phyloP scores from a whole-genome alignment of 2,329 filamentous ascomycete genomes.

The Chalaropsis thielavioides region DNA sequence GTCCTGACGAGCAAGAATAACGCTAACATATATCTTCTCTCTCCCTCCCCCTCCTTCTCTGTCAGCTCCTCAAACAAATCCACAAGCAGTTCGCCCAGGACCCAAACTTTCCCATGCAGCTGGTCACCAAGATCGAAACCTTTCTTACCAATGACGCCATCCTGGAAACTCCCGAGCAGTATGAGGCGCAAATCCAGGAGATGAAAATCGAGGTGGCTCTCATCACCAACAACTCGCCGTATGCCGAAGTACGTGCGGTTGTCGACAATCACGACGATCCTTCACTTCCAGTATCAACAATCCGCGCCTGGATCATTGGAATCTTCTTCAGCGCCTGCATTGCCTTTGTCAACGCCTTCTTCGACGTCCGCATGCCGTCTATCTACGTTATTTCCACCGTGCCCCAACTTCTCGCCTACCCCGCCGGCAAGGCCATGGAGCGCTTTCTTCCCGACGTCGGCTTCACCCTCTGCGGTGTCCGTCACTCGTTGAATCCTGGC shows the following conservation, averaged over 20 bases:
- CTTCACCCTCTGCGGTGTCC: slow-evolving; percentile 27
- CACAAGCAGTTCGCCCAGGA: slow-evolving; percentile 26
- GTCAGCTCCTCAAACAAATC: slow-evolving; percentile 26
- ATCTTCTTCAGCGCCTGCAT: slow-evolving; percentile 32
- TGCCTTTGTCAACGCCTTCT: slow-evolving; percentile 39
- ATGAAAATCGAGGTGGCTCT: slow-evolving; percentile 39
- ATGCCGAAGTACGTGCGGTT: slow-evolving; percentile 40
- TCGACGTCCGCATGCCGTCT: slow-evolving; percentile 37
- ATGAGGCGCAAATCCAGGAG: slow-evolving; percentile 32
- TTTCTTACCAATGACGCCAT: slow-evolving; percentile 24
- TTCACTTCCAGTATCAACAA: slow-evolving; percentile 33
- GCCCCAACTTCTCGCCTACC: slow-evolving; percentile 39
- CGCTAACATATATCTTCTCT: background rate
- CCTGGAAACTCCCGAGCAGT: slow-evolving; percentile 28
- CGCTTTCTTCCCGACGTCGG: slow-evolving; percentile 31
- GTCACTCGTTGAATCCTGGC: slow-evolving; percentile 31
- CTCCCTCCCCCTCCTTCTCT: background rate
- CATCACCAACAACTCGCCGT: slow-evolving; percentile 40
- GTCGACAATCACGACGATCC: slow-evolving; percentile 41
- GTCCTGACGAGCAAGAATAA: background rate
- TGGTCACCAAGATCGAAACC: slow-evolving; percentile 26
- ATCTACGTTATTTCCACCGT: slow-evolving; percentile 39
- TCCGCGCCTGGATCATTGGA: slow-evolving; percentile 38
- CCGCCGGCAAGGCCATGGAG: slow-evolving; percentile 33
- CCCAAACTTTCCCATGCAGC: slow-evolving; percentile 27